Conservation (phyloP, 1,284 basidiomycete genomes). For the Hypsizygus ulmarius region DNA sequence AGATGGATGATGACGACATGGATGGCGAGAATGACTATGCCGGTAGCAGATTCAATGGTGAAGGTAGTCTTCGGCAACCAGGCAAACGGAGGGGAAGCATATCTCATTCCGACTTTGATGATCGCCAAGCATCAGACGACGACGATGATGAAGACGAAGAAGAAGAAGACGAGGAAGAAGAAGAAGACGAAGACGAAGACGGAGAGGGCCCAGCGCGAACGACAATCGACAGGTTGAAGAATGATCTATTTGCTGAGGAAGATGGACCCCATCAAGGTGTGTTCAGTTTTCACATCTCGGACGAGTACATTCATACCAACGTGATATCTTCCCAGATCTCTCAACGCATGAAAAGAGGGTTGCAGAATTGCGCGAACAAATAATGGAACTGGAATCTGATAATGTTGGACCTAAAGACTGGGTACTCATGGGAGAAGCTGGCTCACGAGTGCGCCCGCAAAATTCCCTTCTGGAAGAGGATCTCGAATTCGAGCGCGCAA, state of each 20-base stretch:
- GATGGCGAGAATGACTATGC: background rate
- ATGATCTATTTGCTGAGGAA: slow-evolving; percentile 68
- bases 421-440: slow-evolving; percentile 92
- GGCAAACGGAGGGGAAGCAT: too few relatives aligned
- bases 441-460: slow-evolving; percentile 78
- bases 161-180: slow-evolving; percentile 26
- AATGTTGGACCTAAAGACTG: slow-evolving; percentile 79
- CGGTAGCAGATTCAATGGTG: too few relatives aligned
- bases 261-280: slow-evolving; percentile 41
- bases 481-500: slow-evolving; percentile 90
- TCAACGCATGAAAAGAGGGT: slow-evolving; percentile 67
- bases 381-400: slow-evolving; percentile 65
- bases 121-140: slow-evolving; percentile 7
- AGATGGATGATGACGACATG: slow-evolving; percentile 1
- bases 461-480: slow-evolving; percentile 94
- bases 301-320: slow-evolving; percentile 6
- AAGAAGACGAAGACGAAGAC: too few relatives aligned
- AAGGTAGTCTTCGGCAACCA: too few relatives aligned
- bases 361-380: slow-evolving; percentile 62
- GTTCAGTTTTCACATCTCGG: slow-evolving; percentile 5
- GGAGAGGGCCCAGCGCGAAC: slow-evolving; percentile 25
- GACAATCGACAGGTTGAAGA: slow-evolving; percentile 59
- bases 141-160: slow-evolving; percentile 28
- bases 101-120: too few relatives aligned
- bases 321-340: slow-evolving; percentile 32